Conservation (phyloP, 495 filamentous ascomycete genomes). For the Amorphotheca resinae region DNA sequence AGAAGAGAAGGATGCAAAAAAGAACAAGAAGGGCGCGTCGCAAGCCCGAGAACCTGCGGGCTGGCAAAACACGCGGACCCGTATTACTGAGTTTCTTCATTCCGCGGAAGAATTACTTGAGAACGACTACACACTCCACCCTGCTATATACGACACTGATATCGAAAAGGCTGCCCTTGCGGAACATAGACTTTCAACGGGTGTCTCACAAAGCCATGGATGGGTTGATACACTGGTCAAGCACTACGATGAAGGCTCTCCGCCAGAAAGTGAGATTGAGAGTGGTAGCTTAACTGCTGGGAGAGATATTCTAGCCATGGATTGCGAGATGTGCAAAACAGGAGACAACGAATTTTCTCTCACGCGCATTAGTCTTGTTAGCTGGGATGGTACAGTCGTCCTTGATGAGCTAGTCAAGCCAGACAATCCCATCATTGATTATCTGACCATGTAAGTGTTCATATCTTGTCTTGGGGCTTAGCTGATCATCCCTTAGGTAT, state of each 20-base stretch:
- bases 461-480: not conserved
- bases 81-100: conserved; percentile 64
- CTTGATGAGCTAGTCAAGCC: conserved; percentile 91
- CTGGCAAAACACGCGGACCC: conserved; percentile 57
- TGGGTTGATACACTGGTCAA: conserved; percentile 75
- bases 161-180: conserved; percentile 32
- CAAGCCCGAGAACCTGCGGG: conserved; percentile 43
- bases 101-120: conserved; percentile 62
- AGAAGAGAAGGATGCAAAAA: conserved; percentile 37
- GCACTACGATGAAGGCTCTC: conserved; percentile 48
- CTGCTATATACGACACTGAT: conserved; percentile 41
- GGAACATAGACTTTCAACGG: conserved; percentile 30
- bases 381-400: conserved; percentile 73
- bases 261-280: conserved; percentile 58
- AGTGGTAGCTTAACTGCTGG: conserved; percentile 74
- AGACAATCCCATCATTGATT: conserved; percentile 69
- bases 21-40: conserved; percentile 37
- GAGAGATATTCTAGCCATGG: conserved; percentile 67
- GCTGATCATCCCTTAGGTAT: conserved; percentile 25
- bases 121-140: conserved; percentile 71
- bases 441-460: conserved; percentile 56
- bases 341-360: conserved; percentile 63
- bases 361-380: conserved; percentile 73
- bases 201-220: conserved; percentile 39
- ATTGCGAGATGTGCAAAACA: conserved; percentile 95